Conservation (phyloP, 2,329 filamentous ascomycete species). For the Trichoderma oligosporum region DNA sequence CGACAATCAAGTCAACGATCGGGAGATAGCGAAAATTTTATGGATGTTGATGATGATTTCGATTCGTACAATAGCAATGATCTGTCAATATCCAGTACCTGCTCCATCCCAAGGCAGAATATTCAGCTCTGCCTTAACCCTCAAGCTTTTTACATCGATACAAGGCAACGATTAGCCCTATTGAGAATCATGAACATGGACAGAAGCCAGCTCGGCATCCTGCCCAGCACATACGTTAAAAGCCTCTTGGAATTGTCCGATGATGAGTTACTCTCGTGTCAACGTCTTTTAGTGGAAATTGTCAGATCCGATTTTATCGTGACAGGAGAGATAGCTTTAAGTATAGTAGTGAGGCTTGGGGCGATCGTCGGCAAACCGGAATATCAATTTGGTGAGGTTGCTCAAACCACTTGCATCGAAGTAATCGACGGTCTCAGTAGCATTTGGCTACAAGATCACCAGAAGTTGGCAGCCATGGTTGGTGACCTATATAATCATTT, state of each 20-base stretch:
- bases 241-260: conserved; percentile 47
- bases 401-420: conserved; percentile 63
- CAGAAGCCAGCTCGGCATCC: conserved; percentile 43
- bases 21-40: conserved; percentile 47
- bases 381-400: conserved; percentile 70
- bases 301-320: conserved; percentile 53
- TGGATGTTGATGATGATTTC: conserved; percentile 66
- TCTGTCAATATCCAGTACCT: conserved; percentile 35
- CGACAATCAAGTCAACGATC: conserved; percentile 24
- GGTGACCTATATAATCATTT: conserved; percentile 78
- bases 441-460: conserved; percentile 59
- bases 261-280: conserved; percentile 53
- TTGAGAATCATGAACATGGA: conserved; percentile 43
- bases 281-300: conserved; percentile 48
- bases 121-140: conserved; percentile 40
- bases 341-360: conserved; percentile 50
- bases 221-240: conserved; percentile 51
- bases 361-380: conserved; percentile 52
- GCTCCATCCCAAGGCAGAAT: conserved; percentile 46
- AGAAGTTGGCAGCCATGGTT: conserved; percentile 61
- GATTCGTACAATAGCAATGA: conserved; percentile 55
- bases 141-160: conserved; percentile 47
- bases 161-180: conserved; percentile 44
- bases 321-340: conserved; percentile 43
- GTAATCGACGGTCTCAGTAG: conserved; percentile 61